Evolutionary conservation across 148 eudicot species (phyloP), one percentile per base, ranked within the genome.

Genomic region (Fallopia convolvulus): DNA sequence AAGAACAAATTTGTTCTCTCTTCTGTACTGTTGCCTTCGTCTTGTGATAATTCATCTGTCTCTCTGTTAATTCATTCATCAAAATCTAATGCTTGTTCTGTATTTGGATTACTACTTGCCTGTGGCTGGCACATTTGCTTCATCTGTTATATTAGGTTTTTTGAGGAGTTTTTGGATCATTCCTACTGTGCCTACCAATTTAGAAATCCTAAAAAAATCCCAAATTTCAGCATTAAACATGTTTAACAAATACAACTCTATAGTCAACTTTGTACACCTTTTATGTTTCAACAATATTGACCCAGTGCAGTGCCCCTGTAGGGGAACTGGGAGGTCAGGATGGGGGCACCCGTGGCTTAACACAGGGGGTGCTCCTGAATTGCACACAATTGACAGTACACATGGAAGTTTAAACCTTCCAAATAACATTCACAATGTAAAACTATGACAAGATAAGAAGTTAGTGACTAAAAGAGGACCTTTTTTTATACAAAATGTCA

Each of bases 381-480:
- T 52, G 53, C 53, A 49, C 39, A 36, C 39, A 36, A 36, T 36
- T 36, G 39, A 2, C 39, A 3, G 1, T 2, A 12, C 4, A 49
- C 18, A 10, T 33, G 13, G 3, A 10, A 1, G 53, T 49, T 49
- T 0, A 52, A 14, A 14, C 20, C 20, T 52, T 52, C 56, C 56
- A 14, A 3, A n/a, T 20, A 58, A 3, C 32, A 21, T 58, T 20
- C 65, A 14, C 15, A 17, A 3, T 14, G 56, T 14, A 61, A 61
- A 2, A 11, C 8, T 23, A 26, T 61, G 9, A 61, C 68, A 61
- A 61, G 68, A 61, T 3, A 58, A 10, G 11, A 58, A 8, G 32
- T 32, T 68, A 77, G n/a, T 82, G 15, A 10, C 56, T 47, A 53
- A 18, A 65, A 65, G 40, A 65, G 39, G 70, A 30, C 40, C 70